A percentile compares a stretch with the other conserved stretches of the same genome.
phyloP scores from a whole-genome alignment of 768 basidiomycete genomes.

The Mycena galopus region DNA sequence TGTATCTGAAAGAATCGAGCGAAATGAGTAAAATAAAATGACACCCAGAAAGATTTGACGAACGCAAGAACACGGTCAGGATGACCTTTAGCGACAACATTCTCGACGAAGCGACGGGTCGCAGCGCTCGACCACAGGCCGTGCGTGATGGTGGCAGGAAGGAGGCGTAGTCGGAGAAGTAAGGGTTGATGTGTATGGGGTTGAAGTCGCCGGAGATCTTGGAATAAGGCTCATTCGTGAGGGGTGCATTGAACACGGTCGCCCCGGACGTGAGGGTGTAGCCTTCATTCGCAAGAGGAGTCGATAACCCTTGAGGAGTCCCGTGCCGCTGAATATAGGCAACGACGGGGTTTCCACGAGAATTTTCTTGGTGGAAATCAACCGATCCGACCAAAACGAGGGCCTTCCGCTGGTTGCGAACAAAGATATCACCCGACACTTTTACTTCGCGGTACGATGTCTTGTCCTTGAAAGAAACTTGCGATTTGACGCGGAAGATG shows the following conservation, averaged over 20 bases:
- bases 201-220: constrained; percentile 98
- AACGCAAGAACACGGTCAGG: constrained; percentile 92
- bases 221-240: constrained; percentile 96
- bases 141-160: constrained; percentile 97
- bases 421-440: constrained; percentile 88
- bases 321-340: constrained; percentile 96
- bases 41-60: constrained; percentile 49
- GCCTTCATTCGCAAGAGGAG: constrained; percentile 86
- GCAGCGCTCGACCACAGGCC: constrained; percentile 98
- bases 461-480: constrained; percentile 93
- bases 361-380: constrained; percentile 88
- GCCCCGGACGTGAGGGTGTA: constrained; percentile 83
- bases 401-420: constrained; percentile 89
- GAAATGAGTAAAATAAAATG: constrained; percentile 11
- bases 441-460: constrained; percentile 83
- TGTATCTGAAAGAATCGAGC: constrained; percentile 68
- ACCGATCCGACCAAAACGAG: constrained; percentile 91
- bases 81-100: constrained; percentile 91
- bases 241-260: constrained; percentile 83
- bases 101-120: constrained; percentile 93
- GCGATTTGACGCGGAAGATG: constrained; percentile 90
- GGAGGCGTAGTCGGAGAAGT: constrained; percentile 95
- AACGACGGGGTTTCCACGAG: constrained; percentile 93
- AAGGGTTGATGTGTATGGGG: constrained; percentile 98
- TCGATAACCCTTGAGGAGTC: constrained; percentile 77